Evolutionary conservation across 768 basidiomycete species (phyloP), one percentile per base, ranked within the genome.

Genomic region (Ephemerocybe angulata): DNA sequence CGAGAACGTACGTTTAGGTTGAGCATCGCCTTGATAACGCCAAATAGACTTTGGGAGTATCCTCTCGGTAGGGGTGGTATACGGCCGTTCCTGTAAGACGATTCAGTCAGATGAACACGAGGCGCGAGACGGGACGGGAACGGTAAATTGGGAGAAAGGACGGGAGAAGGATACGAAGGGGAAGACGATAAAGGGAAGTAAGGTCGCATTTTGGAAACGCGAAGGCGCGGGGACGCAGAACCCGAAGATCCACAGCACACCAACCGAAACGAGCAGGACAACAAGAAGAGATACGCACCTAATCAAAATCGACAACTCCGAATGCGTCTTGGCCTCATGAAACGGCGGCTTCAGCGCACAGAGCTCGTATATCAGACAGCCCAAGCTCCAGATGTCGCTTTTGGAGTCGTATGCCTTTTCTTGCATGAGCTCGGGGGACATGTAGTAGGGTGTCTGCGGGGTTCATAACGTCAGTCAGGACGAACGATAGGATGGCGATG

Each of bases 381-480:
- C 97, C 27, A 98, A 79, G 3, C 93, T 95, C 97, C 97, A 99
- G 46, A 99, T 98, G 65, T 99, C 97, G 0, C 91, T 93, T 73
- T 98, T 99, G 6, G 92, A 88, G 72, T 98, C 97, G 71, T 99
- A 99, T 3, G 92, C 84, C 67, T 92, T 94, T 67, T 98, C 96
- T 73, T 91, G 92, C 83, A 98, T 93, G 30, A 98, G 80, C 69
- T 99, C 96, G 0, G 97, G 97, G 1, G 94, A 97, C 97, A 99
- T 98, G 75, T 99, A 98, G 67, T 98, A 95, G 43, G 43, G 43
- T 5, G 43, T 46, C 43, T 46, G 24, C 6, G 21, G 7, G 43
- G 27, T n/a, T 7, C 4, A 10, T 10, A 46, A 25, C 21, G 43
- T 6, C 21, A 10, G 43, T 24, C 27, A 28, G 62, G 17, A 35